phyloP scores from a whole-genome alignment of 2,329 filamentous ascomycete species.

The Aspergillus sp. region DNA sequence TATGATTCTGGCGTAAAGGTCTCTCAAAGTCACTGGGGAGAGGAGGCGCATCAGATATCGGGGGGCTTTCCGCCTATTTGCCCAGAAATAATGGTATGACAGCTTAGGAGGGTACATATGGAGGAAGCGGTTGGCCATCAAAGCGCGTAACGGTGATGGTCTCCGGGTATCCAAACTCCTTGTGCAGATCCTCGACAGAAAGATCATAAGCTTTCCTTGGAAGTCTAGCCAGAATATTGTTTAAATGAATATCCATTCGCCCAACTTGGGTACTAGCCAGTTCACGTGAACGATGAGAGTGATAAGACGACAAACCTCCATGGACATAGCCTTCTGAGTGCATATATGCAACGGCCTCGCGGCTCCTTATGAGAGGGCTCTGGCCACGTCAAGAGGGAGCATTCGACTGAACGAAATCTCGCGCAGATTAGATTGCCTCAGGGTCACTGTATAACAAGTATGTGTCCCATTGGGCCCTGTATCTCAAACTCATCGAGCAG shows the following conservation, averaged over 20 bases:
- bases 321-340: conserved; percentile 11
- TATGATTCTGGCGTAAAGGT: conserved; percentile 1
- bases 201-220: not conserved
- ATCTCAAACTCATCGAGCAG: conserved; percentile 29
- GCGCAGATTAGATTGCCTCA: conserved; percentile 30
- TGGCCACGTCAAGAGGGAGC: conserved; percentile 31
- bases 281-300: not conserved
- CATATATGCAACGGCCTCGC: conserved; percentile 34
- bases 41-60: not conserved
- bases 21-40: conserved; percentile 12
- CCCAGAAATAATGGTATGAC: not conserved
- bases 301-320: not conserved
- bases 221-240: conserved; percentile 5
- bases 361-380: conserved; percentile 32
- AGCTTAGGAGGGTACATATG: conserved; percentile 11
- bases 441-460: conserved; percentile 27
- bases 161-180: not conserved
- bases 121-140: not conserved
- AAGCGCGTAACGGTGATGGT: not conserved
- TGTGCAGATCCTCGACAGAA: not conserved
- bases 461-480: conserved; percentile 32
- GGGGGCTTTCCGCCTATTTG: not conserved
- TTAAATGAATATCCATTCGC: conserved; percentile 5
- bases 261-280: not conserved
- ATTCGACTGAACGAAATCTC: conserved; percentile 27